Base-by-base conservation (phyloP, 148 eudicot species). In the Vaccinium corymbosum region DNA sequence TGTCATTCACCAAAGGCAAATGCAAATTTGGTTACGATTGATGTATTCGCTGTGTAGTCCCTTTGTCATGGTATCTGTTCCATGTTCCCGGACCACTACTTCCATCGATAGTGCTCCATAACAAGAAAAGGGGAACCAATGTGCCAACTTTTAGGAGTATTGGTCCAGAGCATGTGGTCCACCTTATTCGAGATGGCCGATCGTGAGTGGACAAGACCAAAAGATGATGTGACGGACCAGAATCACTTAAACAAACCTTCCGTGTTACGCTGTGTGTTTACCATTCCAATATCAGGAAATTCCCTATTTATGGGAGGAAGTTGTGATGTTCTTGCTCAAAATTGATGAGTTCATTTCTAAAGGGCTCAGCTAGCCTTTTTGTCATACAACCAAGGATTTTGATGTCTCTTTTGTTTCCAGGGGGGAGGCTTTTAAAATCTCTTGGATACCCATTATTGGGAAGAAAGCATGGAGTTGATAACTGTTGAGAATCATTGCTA, bases 31-130 rank as follows among this genome's bases (percentile, higher is more conserved):
- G 73, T 29, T 3, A 52, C 1, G 55, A 52, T 52, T 52, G 55
- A 52, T 11, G 55, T 52, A 52, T 52, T 52, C 1, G 55, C 55
- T 27, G 14, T 27, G 11, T 68, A 27, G 42, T 68, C 29, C 42
- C 17, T 35, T 35, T 35, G 38, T 35, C 38, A 35, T 2, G 38
- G 38, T 35, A 66, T 11, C 52, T 0, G 16, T 25, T 66, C 42
- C 73, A 13, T 68, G 73, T 29, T 11, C 9, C 42, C 16, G 3
- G 73, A 68, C 73, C 38, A 22, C 17, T 68, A 68, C 29, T 16
- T 68, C 38, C 73, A 68, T 64, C 1, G 29, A 64, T 68, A 68
- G 73, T 27, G 73, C 73, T 27, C 73, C 71, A 64, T 64, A 64
- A 64, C 71, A 22, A 64, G 14, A 64, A 64, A 64, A 64, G 25